Evolutionary conservation across 129 eudicot genomes (phyloP).

Genomic region (Ambrosia trifida): DNA sequence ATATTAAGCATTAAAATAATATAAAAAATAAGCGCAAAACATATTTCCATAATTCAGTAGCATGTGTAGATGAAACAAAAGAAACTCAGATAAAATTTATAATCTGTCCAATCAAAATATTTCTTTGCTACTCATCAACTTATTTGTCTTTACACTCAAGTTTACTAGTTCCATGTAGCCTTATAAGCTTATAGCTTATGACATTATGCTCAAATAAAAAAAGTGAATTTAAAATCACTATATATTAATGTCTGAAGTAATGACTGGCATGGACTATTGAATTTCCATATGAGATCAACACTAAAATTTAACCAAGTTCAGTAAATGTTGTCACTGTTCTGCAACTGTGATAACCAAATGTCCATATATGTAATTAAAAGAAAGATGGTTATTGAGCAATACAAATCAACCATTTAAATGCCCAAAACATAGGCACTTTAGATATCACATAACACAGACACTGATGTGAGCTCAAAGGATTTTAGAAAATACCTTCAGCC

Average conservation of each 20-base stretch:
- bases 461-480: constrained; percentile 5
- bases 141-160: too few species aligned
- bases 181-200: too few species aligned
- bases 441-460: constrained; percentile 4
- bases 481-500: constrained; percentile 68
- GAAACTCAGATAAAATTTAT: too few species aligned
- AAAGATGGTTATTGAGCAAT: neutral
- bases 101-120: too few species aligned
- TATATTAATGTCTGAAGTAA: neutral
- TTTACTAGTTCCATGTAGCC: too few species aligned
- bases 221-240: too few species aligned
- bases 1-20: constrained; percentile 6
- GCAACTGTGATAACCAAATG: neutral
- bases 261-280: neutral
- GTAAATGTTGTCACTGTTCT: neutral
- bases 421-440: neutral
- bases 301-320: neutral
- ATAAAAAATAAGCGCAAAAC: neutral
- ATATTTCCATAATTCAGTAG: neutral
- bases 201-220: too few species aligned
- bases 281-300: neutral
- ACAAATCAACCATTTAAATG: neutral
- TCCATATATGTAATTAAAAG: constrained; percentile 9
- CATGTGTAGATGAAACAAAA: too few species aligned
- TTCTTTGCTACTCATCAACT: too few species aligned